These are phyloP conservation scores for Termitomyces sp. DNA, from an alignment of 768 basidiomycete genomes.

Conservation along the genomic window DNA sequence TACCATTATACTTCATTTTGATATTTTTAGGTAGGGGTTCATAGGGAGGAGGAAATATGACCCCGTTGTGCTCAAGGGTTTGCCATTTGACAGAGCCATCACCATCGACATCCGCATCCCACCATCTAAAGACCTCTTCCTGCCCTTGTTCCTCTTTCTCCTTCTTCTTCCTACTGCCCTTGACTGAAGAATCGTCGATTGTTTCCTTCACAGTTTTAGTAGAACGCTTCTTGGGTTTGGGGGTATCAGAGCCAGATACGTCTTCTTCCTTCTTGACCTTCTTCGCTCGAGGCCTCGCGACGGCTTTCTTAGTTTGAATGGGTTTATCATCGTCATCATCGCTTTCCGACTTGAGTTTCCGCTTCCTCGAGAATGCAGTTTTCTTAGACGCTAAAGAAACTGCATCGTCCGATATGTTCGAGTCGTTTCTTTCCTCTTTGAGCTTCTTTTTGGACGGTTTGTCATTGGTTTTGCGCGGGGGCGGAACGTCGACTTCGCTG, in stretches of 20 bases:
- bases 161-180: constrained; percentile 50
- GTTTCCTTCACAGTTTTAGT: constrained; percentile 42
- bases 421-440: constrained; percentile 38
- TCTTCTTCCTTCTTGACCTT: constrained; percentile 53
- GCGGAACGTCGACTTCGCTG: constrained; percentile 42
- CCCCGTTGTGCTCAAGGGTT: constrained; percentile 92
- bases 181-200: constrained; percentile 31
- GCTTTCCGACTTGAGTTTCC: constrained; percentile 48
- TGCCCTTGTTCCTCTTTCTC: constrained; percentile 69
- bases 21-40: constrained; percentile 75
- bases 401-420: constrained; percentile 33
- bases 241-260: constrained; percentile 36
- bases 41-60: constrained; percentile 95
- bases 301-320: constrained; percentile 38
- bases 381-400: constrained; percentile 36
- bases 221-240: constrained; percentile 44
- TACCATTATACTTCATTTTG: constrained; percentile 96
- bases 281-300: constrained; percentile 47
- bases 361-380: constrained; percentile 31
- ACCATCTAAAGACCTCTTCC: constrained; percentile 80
- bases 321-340: constrained; percentile 46
- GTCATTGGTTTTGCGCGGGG: constrained; percentile 42
- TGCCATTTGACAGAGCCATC: constrained; percentile 88
- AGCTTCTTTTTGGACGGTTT: constrained; percentile 64
- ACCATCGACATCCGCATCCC: constrained; percentile 73